Base-by-base conservation (phyloP, 192 early-diverging fungal genomes). In the Coemansia sp. region DNA sequence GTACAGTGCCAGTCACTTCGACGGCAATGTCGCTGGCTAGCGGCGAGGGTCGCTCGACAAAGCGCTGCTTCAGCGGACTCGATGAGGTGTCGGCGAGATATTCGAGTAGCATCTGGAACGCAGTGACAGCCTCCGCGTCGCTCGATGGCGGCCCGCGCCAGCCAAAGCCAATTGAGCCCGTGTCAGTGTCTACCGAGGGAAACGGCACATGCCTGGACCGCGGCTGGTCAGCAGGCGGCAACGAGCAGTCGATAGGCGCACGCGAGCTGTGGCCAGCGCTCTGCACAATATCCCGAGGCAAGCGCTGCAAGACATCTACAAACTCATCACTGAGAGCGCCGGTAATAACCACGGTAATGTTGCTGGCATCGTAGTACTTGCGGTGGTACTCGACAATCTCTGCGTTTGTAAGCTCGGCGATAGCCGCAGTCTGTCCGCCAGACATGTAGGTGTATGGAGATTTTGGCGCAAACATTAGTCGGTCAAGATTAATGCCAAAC, bases 341-440 rank as follows among this genome's bases (percentile, higher is more conserved):
- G 12, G 78, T 74, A 45, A 95, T 71, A 2, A 94, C 82, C 11
- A 90, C 78, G 0, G 91, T 89, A 50, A 90, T 65, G 61, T 91
- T 91, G 63, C 87, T 87, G 13, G 87, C 74, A 41, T 87, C 84
- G 65, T 96, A 96, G 65, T 85, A 94, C 41, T 83, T 71, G 52
- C 73, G 65, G 68, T 96, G 94, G 74, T 96, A 96, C 27, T 75
- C 83, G 15, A 84, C 81, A 64, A 96, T 91, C 56, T 91, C 88
- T 9, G 88, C 70, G 62, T 93, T 95, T 18, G 83, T 89, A 59
- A 95, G 80, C 16, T 74, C 80, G 3, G 85, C 79, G 68, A 95
- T 92, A 8, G 91, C 88, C 1, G 60, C 59, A 0, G 94, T 95
- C 22, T 86, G 71, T 0, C 94, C 94, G 44, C 94, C 94, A 62